phyloP scores from a whole-genome alignment of 164 flowering plant species.

The Stephania yunnanensis region DNA sequence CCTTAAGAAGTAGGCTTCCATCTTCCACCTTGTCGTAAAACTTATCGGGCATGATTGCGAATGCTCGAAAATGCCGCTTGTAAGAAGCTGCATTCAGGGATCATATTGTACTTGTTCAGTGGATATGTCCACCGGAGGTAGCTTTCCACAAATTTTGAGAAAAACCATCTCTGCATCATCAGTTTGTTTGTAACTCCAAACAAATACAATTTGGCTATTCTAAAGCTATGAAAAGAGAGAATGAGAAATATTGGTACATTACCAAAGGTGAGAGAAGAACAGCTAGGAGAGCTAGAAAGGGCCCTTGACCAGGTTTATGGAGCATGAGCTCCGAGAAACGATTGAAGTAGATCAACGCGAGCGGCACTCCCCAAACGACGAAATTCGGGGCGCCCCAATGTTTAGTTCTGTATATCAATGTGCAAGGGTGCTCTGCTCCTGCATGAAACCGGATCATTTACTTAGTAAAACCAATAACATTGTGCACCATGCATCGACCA shows the following conservation, averaged over 20 bases:
- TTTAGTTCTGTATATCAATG: conserved; percentile 35
- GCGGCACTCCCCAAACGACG: conserved; percentile 45
- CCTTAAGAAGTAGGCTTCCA: conserved; percentile 51
- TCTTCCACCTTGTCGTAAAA: conserved; percentile 56
- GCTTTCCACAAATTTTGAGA: conserved; percentile 51
- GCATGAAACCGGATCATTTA: conserved; percentile 12
- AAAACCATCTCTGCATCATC: conserved; percentile 46
- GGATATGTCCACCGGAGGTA: conserved; percentile 31
- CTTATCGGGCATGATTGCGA: conserved; percentile 32
- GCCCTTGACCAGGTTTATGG: conserved; percentile 61
- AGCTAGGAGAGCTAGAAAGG: conserved; percentile 33
- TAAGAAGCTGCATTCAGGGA: conserved; percentile 51
- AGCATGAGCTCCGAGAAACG: conserved; percentile 55
- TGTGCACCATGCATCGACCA: neutral
- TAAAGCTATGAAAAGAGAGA: neutral
- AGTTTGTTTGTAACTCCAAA: neutral
- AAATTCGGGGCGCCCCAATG: conserved; percentile 49
- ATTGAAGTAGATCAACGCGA: conserved; percentile 31
- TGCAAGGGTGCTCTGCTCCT: conserved; percentile 52
- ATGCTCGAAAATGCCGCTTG: conserved; percentile 30
- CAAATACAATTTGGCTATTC: neutral
- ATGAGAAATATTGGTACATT: conserved; percentile 4
- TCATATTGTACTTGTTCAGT: conserved; percentile 39
- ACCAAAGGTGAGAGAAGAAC: conserved; percentile 49
- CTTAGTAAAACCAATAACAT: neutral